These are phyloP conservation scores for Aspergillus hancockii DNA, from an alignment of 495 filamentous ascomycete genomes.

Conservation along the genomic window DNA sequence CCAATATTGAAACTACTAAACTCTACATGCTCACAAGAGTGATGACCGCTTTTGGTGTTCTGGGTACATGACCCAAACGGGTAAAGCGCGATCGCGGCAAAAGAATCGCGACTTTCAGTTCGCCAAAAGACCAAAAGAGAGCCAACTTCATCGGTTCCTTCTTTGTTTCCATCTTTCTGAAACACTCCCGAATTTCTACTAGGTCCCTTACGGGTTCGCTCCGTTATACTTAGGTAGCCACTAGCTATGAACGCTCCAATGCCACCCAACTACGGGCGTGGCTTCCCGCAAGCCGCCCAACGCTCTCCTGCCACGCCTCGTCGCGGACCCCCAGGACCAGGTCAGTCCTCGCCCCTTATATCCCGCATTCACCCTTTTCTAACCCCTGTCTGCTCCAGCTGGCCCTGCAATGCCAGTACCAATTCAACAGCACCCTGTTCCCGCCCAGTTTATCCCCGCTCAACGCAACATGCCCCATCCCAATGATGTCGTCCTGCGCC, in stretches of 20 bases:
- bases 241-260: constrained; percentile 45
- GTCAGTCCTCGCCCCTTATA: constrained; percentile 30
- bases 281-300: constrained; percentile 42
- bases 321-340: constrained; percentile 41
- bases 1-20: too few species aligned
- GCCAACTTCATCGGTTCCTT: not conserved
- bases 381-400: constrained; percentile 8
- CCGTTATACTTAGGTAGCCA: constrained; percentile 3
- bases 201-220: constrained; percentile 12
- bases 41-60: not conserved
- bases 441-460: constrained; percentile 43
- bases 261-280: constrained; percentile 47
- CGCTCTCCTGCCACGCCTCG: constrained; percentile 50
- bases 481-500: constrained; percentile 63
- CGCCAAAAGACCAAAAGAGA: not conserved
- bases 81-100: constrained; percentile 41
- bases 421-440: constrained; percentile 43
- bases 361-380: constrained; percentile 14
- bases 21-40: too few species aligned
- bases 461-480: constrained; percentile 44
- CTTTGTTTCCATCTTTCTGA: constrained; percentile 5
- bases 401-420: constrained; percentile 39
- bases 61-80: constrained; percentile 30
- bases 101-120: constrained; percentile 39
- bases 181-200: not conserved